Percentiles rank a stretch among this genome's conserved stretches.
Evolutionary conservation across 2,329 filamentous ascomycete genomes (phyloP).

Genomic region (Ophiostoma fasciatum): DNA sequence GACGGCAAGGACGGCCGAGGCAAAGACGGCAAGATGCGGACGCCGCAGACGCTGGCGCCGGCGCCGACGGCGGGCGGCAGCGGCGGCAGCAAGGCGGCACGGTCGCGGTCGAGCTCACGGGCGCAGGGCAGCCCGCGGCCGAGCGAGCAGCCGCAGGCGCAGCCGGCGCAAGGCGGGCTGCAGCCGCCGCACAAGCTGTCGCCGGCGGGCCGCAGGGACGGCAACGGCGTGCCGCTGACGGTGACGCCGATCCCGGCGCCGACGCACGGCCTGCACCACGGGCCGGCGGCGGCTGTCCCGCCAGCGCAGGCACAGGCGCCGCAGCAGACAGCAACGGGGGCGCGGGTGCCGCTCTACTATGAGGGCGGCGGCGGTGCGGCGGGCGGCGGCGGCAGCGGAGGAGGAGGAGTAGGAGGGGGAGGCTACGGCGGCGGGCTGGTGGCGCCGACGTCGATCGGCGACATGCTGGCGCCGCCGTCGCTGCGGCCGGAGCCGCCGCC

Average conservation of each 20-base stretch:
- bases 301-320: no score
- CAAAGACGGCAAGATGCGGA: conserved; percentile 21
- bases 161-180: no score
- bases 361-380: no score
- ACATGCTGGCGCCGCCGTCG: conserved; percentile 42
- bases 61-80: conserved; percentile 19
- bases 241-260: conserved; percentile 6
- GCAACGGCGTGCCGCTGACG: neutral
- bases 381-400: no score
- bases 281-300: no score
- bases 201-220: conserved; percentile 4
- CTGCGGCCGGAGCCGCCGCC: conserved; percentile 38
- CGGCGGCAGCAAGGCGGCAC: conserved; percentile 24
- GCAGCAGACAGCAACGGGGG: no score
- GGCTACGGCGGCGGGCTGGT: no score
- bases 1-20: conserved; percentile 21
- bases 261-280: no score
- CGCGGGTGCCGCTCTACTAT: conserved; percentile 11
- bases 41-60: conserved; percentile 30
- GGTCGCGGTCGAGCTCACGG: conserved; percentile 41
- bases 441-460: conserved; percentile 26
- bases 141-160: neutral
- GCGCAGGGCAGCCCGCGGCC: conserved; percentile 17
- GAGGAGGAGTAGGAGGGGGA: no score
- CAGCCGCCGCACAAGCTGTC: no score